Base-by-base conservation (phyloP, 176 grass and related monocot genomes). In the Aegilops bicornis region DNA sequence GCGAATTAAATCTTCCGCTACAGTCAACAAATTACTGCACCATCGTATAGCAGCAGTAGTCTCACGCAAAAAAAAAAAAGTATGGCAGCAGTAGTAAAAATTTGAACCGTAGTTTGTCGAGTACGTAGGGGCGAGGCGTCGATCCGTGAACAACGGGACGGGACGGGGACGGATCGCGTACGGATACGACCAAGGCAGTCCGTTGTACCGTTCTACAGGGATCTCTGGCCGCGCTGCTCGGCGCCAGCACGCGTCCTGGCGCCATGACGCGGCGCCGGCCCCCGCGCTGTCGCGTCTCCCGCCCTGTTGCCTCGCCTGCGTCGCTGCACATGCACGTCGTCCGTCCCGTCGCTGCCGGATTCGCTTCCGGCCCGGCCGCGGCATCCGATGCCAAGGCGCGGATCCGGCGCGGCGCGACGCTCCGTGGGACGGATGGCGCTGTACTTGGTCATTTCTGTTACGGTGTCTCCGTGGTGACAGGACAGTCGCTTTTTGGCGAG, bases 221-320 rank as follows among this genome's bases (percentile, higher is more conserved):
- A 69, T 36, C 32, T 35, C 32, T 36, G 66, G 31, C 29, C 66
- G 32, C 68, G n/a, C 81, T 8, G 50, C 81, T 60, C 39, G 10
- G 27, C 69, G 56, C 10, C 71, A 76, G 59, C 72, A 50, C 72
- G 83, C 72, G 83, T 17, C 58, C 82, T 65, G 82, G 45, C 27
- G 10, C 19, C 77, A 19, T 19, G 36, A 25, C 85, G 50, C 17
- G 43, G 60, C 62, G 63, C 25, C 29, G 4, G 29, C 45, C 48
- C 14, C 30, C 17, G 64, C 14, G 66, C 67, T 72, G 81, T n/a
- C 27, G 42, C 69, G 1, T 20, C 54, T 62, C 5, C 15, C 5
- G 69, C 37, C 47, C 32, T 35, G 72, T 36, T 43, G 43, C 64
- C 64, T 70, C 52, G 22, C 20, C 83, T 23, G 75, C 43, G 10